These are phyloP conservation scores for Dendrobium chrysotoxum DNA, from an alignment of 106 monocot genomes.

Conservation along the genomic window DNA sequence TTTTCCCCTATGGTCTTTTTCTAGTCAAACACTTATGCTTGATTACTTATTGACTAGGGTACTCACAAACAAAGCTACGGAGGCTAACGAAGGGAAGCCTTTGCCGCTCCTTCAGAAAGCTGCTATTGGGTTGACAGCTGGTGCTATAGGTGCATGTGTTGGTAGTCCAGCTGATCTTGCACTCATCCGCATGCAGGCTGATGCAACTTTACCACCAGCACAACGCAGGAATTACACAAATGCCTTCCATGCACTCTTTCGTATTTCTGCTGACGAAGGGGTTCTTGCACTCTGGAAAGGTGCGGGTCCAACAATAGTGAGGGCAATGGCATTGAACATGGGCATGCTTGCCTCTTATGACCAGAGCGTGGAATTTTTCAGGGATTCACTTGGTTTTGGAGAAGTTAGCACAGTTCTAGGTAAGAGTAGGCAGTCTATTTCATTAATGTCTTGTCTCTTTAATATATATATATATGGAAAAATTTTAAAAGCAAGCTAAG, in stretches of 20 bases:
- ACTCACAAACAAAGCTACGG: conserved; percentile 65
- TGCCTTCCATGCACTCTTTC: conserved; percentile 73
- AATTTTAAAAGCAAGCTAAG: too few relatives aligned
- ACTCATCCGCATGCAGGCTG: conserved; percentile 81
- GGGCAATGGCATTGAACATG: conserved; percentile 83
- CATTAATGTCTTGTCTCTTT: neutral
- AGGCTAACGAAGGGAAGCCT: conserved; percentile 77
- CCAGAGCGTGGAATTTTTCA: conserved; percentile 75
- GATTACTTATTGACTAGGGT: conserved; percentile 32
- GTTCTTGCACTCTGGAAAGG: conserved; percentile 81
- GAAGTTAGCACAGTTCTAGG: conserved; percentile 62
- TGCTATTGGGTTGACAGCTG: conserved; percentile 65
- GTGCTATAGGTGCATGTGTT: conserved; percentile 70
- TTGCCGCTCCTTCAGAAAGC: conserved; percentile 72
- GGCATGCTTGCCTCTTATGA: conserved; percentile 94
- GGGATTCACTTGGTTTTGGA: conserved; percentile 65
- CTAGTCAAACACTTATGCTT: neutral
- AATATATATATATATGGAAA: too few relatives aligned
- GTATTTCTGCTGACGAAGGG: conserved; percentile 68
- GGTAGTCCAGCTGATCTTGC: conserved; percentile 83
- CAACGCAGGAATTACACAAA: conserved; percentile 64
- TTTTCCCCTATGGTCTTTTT: too few relatives aligned
- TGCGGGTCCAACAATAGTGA: conserved; percentile 60
- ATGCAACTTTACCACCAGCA: conserved; percentile 63
- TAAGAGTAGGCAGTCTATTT: conserved; percentile 8